Evolutionary conservation across 345 rosid genomes (phyloP).

Genomic region (Corymbia maculata): DNA sequence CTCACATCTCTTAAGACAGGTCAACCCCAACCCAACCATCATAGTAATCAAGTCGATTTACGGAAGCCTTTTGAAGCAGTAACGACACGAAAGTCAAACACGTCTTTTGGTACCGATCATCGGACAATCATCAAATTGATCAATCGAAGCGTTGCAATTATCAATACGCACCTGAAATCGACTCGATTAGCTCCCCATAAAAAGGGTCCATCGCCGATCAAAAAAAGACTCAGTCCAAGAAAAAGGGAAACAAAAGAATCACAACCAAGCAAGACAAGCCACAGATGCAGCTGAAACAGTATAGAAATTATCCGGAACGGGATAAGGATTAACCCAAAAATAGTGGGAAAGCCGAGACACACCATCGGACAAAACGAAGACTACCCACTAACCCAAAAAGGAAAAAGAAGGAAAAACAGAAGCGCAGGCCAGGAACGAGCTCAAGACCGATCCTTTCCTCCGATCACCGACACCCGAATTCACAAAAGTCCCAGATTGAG

Average conservation of each 20-base stretch:
- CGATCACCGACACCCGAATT: neutral
- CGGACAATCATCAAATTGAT: neutral
- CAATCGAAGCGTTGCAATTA: neutral
- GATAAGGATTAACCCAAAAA: neutral
- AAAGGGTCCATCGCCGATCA: neutral
- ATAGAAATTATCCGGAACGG: neutral
- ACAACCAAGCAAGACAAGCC: neutral
- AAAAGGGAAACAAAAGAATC: neutral
- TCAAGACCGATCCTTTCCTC: neutral
- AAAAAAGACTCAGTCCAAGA: neutral
- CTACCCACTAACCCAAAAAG: neutral
- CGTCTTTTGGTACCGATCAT: neutral
- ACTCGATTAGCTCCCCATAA: neutral
- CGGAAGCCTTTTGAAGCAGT: neutral
- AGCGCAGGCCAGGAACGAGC: neutral
- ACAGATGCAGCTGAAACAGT: neutral
- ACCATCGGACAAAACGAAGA: neutral
- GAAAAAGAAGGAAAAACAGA: neutral
- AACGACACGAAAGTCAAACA: neutral
- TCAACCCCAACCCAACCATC: neutral
- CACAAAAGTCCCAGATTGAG: neutral
- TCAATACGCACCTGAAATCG: neutral
- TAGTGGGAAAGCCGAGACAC: neutral
- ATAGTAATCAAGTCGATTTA: neutral
- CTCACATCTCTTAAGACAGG: neutral